Base-by-base conservation (phyloP, 2,329 filamentous ascomycete genomes). In the Fusarium bactridioides region DNA sequence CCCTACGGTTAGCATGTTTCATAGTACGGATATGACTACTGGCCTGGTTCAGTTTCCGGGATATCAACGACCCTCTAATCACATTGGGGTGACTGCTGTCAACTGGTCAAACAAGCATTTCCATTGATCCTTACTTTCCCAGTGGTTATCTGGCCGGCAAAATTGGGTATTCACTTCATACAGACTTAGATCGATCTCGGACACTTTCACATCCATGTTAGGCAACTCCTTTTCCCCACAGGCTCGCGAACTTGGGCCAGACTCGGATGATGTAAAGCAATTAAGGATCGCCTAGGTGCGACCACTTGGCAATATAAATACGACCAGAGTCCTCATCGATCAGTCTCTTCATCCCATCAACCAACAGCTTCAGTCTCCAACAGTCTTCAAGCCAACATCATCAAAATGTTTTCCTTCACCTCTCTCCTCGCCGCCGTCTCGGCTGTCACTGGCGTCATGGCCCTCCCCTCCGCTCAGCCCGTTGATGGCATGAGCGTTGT, bases 361-460 rank as follows among this genome's bases (percentile, higher is more conserved):
- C 31, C n/a, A 40, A 45, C 19, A 35, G 18, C 25, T 41, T 45
- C 45, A 53, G 19, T 53, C 27, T 62, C 23, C 11, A 33, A 38
- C 19, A 57, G 23, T 33, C 25, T 25, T 18, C 21, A 25, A 48
- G 21, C 37, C 29, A 53, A 4, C 21, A 37, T 23, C 33, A 27
- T 64, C 56, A 74, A 31, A 45, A 77, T 77, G 75, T 63, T 76
- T 41, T 69, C 74, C 15, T 69, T 78, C 64, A 75, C 58, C 33
- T 74, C 76, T 25, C 51, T 78, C 19, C 61, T 74, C 56, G 63
- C 67, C 40, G 67, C 69, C 45, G 65, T 77, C 29, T 70, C 69
- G 27, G 71, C 66, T 33, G 54, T 74, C 41, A 66, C 72, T 10
- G 60, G 69, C 8, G 77, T 64, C 23, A 53, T 77, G 23, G 69